Base-by-base conservation (phyloP, 495 filamentous ascomycete genomes). In the Xeromyces bisporus region DNA sequence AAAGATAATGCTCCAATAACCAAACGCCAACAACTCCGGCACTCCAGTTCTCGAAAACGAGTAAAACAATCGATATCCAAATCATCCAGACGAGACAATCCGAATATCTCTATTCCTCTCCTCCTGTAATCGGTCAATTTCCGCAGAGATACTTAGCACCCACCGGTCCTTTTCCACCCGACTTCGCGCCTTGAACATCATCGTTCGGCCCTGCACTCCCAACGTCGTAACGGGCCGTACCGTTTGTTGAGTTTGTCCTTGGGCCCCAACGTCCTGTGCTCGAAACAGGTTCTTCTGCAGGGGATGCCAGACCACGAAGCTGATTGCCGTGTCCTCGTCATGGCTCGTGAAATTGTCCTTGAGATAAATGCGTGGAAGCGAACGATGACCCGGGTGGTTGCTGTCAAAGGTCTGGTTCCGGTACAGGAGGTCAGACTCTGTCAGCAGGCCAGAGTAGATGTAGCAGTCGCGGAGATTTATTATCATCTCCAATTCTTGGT, bases 231-330 rank as follows among this genome's bases (percentile, higher is more conserved):
- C 71, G 35, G 63, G 57, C 23, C 61, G 59, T 31, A 67, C 29
- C 15, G 50, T 53, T 23, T 53, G 40, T 26, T 55, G 59, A 5
- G 46, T 60, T 38, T 52, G 46, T 2, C 60, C 64, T 18, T 60
- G 44, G 17, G 51, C 55, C 1, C 54, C 59, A 2, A 48, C 49
- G 36, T 71, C 61, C 14, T 57, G 53, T 1, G 58, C 56, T 23
- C 69, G 62, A 46, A 81, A 79, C 23, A 68, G 58, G 14, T 57
- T 65, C 44, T 70, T 74, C 27, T 51, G 57, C 38, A 62, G 58
- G 7, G 70, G 71, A 38, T 78, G 71, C 77, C 77, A 82, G 6
- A 83, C 50, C 6, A 80, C 76, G 41, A 83, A 83, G 15, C 69
- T 74, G 8, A 72, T 77, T 48, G 74, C 74, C 1, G 71, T 66